Conservation (phyloP, 148 eudicot species). For the Polygonum aviculare region DNA sequence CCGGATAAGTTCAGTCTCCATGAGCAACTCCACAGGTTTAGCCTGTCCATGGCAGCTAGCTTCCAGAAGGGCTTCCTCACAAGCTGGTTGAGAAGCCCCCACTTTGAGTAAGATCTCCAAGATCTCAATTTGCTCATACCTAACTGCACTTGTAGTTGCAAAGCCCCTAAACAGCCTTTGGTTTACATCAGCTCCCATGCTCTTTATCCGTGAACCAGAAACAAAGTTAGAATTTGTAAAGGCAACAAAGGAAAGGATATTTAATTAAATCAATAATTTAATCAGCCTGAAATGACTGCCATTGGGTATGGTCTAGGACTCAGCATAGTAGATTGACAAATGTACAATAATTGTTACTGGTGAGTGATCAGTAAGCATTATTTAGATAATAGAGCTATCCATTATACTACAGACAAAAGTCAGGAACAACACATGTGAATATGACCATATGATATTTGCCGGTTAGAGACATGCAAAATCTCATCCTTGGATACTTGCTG, state of each 20-base stretch:
- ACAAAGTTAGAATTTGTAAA: not conserved
- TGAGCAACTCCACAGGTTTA: constrained; percentile 41
- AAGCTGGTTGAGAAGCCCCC: constrained; percentile 89
- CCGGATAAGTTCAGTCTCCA: constrained; percentile 77
- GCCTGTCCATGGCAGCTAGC: constrained; percentile 74
- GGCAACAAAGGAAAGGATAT: not conserved
- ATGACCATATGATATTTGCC: not conserved
- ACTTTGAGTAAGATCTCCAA: constrained; percentile 73
- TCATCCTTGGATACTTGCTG: not conserved
- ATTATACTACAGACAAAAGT: not conserved
- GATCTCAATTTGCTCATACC: constrained; percentile 73
- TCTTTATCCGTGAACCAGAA: constrained; percentile 20
- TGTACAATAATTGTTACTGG: not conserved
- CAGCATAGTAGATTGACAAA: not conserved
- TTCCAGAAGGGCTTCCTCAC: constrained; percentile 92
- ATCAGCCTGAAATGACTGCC: not conserved
- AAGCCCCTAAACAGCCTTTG: constrained; percentile 76
- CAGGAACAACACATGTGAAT: not conserved
- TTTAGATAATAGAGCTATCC: not conserved
- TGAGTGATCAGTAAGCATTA: not conserved
- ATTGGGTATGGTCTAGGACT: not conserved
- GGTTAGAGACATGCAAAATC: not conserved
- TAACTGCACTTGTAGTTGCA: constrained; percentile 71
- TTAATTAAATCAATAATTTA: not conserved
- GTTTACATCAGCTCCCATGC: constrained; percentile 84